Percentiles rank a stretch among this genome's conserved stretches.
These are phyloP conservation scores for Antitrichia curtipendula DNA, from an alignment of 225 moss, liverwort and hornwort species.

Conservation along the genomic window DNA sequence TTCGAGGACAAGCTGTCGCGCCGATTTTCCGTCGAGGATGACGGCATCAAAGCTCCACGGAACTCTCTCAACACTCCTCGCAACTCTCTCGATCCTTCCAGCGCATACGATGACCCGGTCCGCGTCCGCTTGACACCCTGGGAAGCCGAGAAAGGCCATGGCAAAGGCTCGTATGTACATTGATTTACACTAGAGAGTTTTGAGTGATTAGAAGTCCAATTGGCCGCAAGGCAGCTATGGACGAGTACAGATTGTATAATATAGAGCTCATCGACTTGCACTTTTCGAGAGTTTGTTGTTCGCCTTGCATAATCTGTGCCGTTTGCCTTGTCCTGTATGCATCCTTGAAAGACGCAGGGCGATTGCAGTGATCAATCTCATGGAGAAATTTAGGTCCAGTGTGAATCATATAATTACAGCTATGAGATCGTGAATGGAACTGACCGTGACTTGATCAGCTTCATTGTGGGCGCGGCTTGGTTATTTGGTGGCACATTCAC, in stretches of 20 bases:
- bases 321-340: not conserved
- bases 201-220: not conserved
- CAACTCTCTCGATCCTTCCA: not conserved
- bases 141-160: constrained; percentile 13
- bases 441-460: not conserved
- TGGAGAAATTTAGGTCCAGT: not conserved
- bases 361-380: not conserved
- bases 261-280: not conserved
- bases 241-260: constrained; percentile 20
- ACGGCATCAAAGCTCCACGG: constrained; percentile 6
- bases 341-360: not conserved
- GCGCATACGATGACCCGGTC: not conserved
- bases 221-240: constrained; percentile 12
- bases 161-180: constrained; percentile 14
- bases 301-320: not conserved
- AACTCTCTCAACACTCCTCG: constrained; percentile 4
- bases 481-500: not conserved
- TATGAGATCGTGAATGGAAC: not conserved
- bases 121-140: constrained; percentile 10
- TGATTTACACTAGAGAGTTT: not conserved
- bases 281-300: not conserved
- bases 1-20: constrained; percentile 27
- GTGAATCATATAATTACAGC: not conserved
- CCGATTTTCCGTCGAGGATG: constrained; percentile 10
- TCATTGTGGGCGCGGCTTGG: not conserved